Conservation (phyloP, 345 rosid species). For the Eucalyptus virginea region DNA sequence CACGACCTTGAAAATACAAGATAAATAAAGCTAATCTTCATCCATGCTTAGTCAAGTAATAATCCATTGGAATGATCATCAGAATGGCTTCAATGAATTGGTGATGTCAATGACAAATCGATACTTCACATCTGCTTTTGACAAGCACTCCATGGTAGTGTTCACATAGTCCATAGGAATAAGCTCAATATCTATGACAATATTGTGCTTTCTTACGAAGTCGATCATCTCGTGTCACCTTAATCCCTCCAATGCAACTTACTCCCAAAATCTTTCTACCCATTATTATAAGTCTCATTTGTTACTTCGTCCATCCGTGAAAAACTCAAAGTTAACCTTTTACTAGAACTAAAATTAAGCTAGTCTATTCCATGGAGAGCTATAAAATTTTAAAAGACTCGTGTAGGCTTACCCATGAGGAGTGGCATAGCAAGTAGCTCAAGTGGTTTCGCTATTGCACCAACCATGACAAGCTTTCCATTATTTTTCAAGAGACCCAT, state of each 20-base stretch:
- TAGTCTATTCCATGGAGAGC: neutral
- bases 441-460: slow-evolving; percentile 30
- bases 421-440: slow-evolving; percentile 20
- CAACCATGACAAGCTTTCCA: slow-evolving; percentile 39
- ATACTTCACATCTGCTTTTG: neutral
- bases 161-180: slow-evolving; percentile 10
- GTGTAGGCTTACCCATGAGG: neutral
- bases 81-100: neutral
- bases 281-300: neutral
- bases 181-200: neutral
- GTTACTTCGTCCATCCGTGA: neutral
- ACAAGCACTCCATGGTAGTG: slow-evolving; percentile 2
- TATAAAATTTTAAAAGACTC: neutral
- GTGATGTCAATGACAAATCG: slow-evolving; percentile 14
- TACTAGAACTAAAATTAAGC: neutral
- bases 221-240: slow-evolving; percentile 21
- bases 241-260: slow-evolving; percentile 1
- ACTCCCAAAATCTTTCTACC: slow-evolving; percentile 9
- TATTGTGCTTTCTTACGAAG: neutral
- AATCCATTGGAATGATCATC: neutral
- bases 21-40: neutral
- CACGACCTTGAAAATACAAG: neutral
- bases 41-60: neutral
- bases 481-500: slow-evolving; percentile 26
- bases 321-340: neutral